Conservation (phyloP, 2,329 filamentous ascomycete genomes). For the Fusarium compactum region DNA sequence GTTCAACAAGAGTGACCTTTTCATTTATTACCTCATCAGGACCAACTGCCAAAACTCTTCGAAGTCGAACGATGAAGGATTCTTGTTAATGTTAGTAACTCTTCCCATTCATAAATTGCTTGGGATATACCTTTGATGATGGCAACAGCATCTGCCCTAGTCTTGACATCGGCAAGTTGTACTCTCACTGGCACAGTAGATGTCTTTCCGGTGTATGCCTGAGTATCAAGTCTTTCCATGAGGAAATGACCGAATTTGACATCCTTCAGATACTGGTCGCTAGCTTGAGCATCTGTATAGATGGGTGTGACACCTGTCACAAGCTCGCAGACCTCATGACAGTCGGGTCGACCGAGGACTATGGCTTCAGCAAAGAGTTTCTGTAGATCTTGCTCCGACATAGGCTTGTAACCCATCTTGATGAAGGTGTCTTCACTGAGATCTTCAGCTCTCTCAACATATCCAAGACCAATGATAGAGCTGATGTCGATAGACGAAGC, state of each 20-base stretch:
- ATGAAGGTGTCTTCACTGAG: background rate
- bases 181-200: background rate
- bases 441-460: background rate
- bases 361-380: background rate
- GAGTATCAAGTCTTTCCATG: background rate
- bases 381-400: background rate
- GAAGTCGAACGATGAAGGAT: background rate
- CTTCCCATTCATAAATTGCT: too few species aligned
- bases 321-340: background rate
- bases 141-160: background rate
- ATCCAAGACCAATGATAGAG: background rate
- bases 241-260: background rate
- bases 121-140: background rate
- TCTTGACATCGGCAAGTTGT: background rate
- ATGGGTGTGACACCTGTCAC: background rate
- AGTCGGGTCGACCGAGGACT: background rate
- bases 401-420: background rate
- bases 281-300: background rate
- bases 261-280: background rate
- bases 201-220: background rate
- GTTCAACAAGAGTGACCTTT: background rate
- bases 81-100: background rate
- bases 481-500: background rate
- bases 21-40: background rate
- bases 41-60: background rate